phyloP scores from a whole-genome alignment of 257 asterid species.

The Leonotis leonurus region DNA sequence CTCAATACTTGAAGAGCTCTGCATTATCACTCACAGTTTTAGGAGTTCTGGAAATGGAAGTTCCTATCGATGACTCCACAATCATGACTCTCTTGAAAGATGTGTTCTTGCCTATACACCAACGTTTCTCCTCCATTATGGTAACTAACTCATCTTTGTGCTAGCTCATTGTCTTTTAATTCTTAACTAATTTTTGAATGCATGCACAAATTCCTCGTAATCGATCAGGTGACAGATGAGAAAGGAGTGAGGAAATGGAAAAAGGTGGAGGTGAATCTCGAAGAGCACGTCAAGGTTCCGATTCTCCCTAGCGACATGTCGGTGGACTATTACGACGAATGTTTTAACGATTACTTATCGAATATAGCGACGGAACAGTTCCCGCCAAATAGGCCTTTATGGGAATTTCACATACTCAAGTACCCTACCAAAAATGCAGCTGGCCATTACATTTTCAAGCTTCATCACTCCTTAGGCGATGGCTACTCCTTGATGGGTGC shows the following conservation, averaged over 20 bases:
- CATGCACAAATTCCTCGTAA: too few species aligned
- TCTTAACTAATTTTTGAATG: too few species aligned
- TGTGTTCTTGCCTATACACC: constrained; percentile 40
- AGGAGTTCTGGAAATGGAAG: constrained; percentile 34
- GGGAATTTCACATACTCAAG: constrained; percentile 48
- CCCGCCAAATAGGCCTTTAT: constrained; percentile 26
- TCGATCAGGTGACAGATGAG: constrained; percentile 19
- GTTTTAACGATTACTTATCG: constrained; percentile 33
- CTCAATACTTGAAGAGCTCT: constrained; percentile 39
- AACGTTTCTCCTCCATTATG: constrained; percentile 51
- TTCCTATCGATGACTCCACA: constrained; percentile 31
- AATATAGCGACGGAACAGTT: constrained; percentile 23
- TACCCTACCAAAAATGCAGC: constrained; percentile 38
- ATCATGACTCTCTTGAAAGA: constrained; percentile 20
- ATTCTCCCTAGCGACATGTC: constrained; percentile 25
- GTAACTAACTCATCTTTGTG: too few species aligned
- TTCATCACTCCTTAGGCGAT: constrained; percentile 47
- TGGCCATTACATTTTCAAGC: constrained; percentile 30
- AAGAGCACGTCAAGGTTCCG: constrained; percentile 30
- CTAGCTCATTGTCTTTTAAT: too few species aligned
- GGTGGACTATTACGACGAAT: constrained; percentile 32
- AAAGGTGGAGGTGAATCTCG: constrained; percentile 32
- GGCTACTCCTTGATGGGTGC: constrained; percentile 59
- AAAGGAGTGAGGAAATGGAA: constrained; percentile 41
- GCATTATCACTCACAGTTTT: constrained; percentile 34